phyloP scores from a whole-genome alignment of 176 grass and related monocot genomes.

The Puccinellia tenuiflora region DNA sequence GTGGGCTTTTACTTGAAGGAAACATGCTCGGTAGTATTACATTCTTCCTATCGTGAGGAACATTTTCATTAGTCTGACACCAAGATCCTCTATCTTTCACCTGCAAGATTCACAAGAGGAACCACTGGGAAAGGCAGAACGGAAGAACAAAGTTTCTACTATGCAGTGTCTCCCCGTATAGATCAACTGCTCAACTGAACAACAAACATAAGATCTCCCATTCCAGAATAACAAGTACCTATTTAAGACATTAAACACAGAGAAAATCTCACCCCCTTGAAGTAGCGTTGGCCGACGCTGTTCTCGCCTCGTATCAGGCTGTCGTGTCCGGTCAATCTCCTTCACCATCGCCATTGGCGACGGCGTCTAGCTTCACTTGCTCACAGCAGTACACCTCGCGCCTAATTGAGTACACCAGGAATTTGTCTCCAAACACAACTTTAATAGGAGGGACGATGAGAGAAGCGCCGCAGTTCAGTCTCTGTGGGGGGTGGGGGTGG shows the following conservation, averaged over 20 bases:
- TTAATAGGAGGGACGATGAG: too few relatives aligned
- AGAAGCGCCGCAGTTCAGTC: too few relatives aligned
- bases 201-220: not conserved
- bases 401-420: too few relatives aligned
- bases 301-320: too few relatives aligned
- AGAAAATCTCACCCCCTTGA: too few relatives aligned
- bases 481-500: too few relatives aligned
- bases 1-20: constrained; percentile 50
- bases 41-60: constrained; percentile 55
- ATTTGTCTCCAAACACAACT: too few relatives aligned
- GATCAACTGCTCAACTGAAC: not conserved
- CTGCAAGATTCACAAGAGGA: constrained; percentile 37
- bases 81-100: constrained; percentile 75
- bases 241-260: not conserved
- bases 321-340: too few relatives aligned
- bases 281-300: too few relatives aligned
- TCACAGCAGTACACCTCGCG: too few relatives aligned
- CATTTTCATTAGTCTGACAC: constrained; percentile 58
- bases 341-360: too few relatives aligned
- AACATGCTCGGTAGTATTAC: constrained; percentile 86
- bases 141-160: not conserved
- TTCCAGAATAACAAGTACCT: not conserved
- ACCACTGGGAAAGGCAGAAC: constrained; percentile 1
- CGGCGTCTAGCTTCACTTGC: too few relatives aligned
- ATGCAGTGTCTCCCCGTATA: not conserved